phyloP scores from a whole-genome alignment of 495 filamentous ascomycete genomes.

The Rostrohypoxylon terebratum region DNA sequence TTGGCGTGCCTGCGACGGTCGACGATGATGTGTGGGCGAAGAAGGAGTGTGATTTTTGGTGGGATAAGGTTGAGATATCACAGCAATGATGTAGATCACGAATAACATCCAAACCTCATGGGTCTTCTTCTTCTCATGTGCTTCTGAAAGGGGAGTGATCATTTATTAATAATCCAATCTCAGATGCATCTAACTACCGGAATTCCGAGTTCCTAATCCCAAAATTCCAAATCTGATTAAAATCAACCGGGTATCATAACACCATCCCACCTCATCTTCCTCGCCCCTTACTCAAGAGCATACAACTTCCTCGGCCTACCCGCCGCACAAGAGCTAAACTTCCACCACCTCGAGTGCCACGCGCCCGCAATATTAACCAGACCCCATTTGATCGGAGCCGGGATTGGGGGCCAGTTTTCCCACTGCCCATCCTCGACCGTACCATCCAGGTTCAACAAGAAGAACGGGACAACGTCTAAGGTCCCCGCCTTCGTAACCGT shows the following conservation, averaged over 20 bases:
- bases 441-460: conserved; percentile 67
- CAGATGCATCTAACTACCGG: not conserved
- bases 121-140: not conserved
- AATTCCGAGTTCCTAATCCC: not conserved
- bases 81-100: not conserved
- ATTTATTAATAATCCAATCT: conserved; percentile 6
- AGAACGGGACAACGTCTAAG: conserved; percentile 66
- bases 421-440: conserved; percentile 66
- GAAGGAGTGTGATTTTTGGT: conserved; percentile 2
- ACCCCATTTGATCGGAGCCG: conserved; percentile 59
- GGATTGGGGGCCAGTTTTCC: conserved; percentile 64
- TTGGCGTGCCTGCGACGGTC: not conserved
- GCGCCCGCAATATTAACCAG: conserved; percentile 60
- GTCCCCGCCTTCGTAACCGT: conserved; percentile 63
- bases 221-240: not conserved
- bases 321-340: conserved; percentile 63
- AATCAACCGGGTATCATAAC: conserved; percentile 31
- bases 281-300: conserved; percentile 41
- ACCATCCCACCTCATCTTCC: not conserved
- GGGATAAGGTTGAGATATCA: conserved; percentile 8
- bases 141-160: not conserved
- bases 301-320: conserved; percentile 58
- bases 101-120: not conserved
- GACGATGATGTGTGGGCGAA: not conserved
- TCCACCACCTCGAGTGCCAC: conserved; percentile 63